phyloP scores from a whole-genome alignment of 139 green algal genomes.

The Mesostigma viride region DNA sequence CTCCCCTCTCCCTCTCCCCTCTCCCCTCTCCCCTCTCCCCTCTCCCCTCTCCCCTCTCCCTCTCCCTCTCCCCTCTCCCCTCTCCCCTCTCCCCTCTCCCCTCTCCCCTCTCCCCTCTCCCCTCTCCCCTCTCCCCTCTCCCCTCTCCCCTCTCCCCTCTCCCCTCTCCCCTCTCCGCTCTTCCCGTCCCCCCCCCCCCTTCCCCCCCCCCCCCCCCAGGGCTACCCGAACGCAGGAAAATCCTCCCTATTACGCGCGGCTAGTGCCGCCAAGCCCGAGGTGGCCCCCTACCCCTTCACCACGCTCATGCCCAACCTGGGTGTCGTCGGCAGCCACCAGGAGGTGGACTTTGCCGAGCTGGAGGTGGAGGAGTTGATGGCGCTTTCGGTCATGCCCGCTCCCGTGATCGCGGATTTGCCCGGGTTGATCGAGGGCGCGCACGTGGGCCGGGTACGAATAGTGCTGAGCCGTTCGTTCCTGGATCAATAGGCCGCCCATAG shows the following conservation, averaged over 20 bases:
- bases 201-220: constrained; percentile 35
- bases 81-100: background rate
- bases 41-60: background rate
- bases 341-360: constrained; percentile 7
- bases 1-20: background rate
- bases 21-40: background rate
- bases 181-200: background rate
- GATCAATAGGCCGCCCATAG: too few species aligned
- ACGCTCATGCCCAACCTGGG: constrained; percentile 90
- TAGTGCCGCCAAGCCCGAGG: constrained; percentile 61
- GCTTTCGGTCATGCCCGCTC: too few species aligned
- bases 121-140: background rate
- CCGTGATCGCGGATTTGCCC: constrained; percentile 60
- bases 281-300: constrained; percentile 88
- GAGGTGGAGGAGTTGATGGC: background rate
- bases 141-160: background rate
- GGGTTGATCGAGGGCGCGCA: constrained; percentile 68
- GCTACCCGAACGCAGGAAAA: constrained; percentile 81
- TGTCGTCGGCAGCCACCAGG: constrained; percentile 33
- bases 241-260: constrained; percentile 54
- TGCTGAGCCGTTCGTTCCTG: too few species aligned
- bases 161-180: constrained; percentile 1
- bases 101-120: background rate
- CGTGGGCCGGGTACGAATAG: constrained; percentile 36
- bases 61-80: background rate